Evolutionary conservation across 805 yeast genomes (phyloP).

Genomic region (Vanderwaltozyma verrucispora): DNA sequence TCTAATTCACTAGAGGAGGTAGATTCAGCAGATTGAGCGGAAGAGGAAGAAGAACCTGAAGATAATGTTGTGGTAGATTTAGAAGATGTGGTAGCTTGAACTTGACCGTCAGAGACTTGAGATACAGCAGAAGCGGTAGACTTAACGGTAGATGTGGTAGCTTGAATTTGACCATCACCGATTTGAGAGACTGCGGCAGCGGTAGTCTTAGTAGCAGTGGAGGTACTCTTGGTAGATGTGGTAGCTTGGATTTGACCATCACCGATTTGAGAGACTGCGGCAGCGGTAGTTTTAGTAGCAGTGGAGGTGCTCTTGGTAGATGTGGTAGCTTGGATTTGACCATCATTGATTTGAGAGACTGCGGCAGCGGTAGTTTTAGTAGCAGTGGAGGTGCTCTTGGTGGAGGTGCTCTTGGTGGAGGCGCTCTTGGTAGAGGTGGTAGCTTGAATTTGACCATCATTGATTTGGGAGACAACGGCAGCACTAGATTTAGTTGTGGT

Average conservation of each 20-base stretch:
- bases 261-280: conserved; percentile 21
- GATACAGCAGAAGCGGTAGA: conserved; percentile 26
- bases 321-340: conserved; percentile 28
- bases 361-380: conserved; percentile 26
- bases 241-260: conserved; percentile 30
- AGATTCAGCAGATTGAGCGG: conserved; percentile 16
- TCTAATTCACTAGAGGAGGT: conserved; percentile 15
- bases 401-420: conserved; percentile 2
- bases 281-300: conserved; percentile 23
- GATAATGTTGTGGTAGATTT: conserved; percentile 15
- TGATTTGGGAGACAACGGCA: conserved; percentile 32
- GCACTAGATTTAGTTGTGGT: conserved; percentile 18
- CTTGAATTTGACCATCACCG: conserved; percentile 35
- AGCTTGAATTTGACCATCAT: conserved; percentile 35
- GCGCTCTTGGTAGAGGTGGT: conserved; percentile 21
- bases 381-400: conserved; percentile 18
- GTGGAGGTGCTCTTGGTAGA: conserved; percentile 23
- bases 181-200: conserved; percentile 37
- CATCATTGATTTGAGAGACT: conserved; percentile 30
- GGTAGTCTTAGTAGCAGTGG: conserved; percentile 22
- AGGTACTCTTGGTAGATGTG: too few species aligned
- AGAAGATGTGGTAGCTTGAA: conserved; percentile 17
- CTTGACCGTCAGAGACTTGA: conserved; percentile 40
- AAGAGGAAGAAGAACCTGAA: conserved; percentile 17
- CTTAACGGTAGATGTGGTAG: conserved; percentile 22